Evolutionary conservation across 805 yeast species (phyloP), one percentile per base, ranked within the genome.

Genomic region (Candida schatavii): DNA sequence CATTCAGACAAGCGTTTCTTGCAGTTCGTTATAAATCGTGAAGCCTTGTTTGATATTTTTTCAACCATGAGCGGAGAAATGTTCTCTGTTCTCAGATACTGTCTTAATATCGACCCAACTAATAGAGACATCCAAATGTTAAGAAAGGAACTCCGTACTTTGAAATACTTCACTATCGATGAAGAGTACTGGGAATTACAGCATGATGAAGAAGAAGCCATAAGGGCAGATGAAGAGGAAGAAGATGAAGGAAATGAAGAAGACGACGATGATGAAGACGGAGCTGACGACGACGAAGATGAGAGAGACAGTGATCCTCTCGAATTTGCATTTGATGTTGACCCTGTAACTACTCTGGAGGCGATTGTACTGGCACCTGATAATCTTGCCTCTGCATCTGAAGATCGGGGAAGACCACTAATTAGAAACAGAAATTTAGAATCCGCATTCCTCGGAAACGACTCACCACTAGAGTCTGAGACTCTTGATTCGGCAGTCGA

Each of bases 21-120:
- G 52, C 90, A 88, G 63, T 90, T 86, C 68, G 90, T 91, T 10
- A 78, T 84, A 26, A 86, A 87, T 54, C 77, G 97, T 51, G 97
- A 91, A 61, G 85, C 95, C 1, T 68, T 91, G 36, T 89, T 88
- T 64, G 98, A 91, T 64, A 85, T 89, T 32, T 91, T 90, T 60
- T 89, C 96, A 14, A 71, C 89, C 3, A 83, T 91, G 88, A 80
- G 93, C 40, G 81, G 79, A 40, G 97, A 89, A 56, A 75, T 89
- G 54, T 91, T 88, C 58, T 79, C 84, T n/a, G 95, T 87, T 0
- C 73, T 90, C 56, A 76, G 96, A 43, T 78, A 78, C 49, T 75
- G 85, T 46, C 70, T 91, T 42, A 83, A 95, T 10, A 77, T 91
- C 43, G 96, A 90, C 65, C 98, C 98, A 0, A 74, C 75, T 21